A percentile compares a stretch with the other conserved stretches of the same genome.
Conservation (phyloP, 2,329 filamentous ascomycete species). For the Fusarium tupiense region DNA sequence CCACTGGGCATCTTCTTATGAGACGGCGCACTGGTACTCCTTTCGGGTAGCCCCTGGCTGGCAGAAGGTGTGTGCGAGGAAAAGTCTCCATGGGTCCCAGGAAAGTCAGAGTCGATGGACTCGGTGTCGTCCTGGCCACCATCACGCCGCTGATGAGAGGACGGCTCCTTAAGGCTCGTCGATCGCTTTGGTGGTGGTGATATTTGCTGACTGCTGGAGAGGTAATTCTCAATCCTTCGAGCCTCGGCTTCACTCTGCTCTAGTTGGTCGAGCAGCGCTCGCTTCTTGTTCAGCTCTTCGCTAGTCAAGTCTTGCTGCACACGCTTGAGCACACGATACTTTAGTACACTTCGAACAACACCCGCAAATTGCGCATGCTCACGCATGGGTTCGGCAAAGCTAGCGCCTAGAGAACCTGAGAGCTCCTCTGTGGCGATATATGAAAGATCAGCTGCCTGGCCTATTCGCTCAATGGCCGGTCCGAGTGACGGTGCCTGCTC, state of each 20-base stretch:
- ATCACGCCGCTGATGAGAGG: slow-evolving; percentile 62
- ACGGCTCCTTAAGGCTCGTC: slow-evolving; percentile 63
- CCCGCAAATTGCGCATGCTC: slow-evolving; percentile 98
- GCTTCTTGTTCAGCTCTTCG: slow-evolving; percentile 92
- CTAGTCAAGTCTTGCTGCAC: slow-evolving; percentile 98
- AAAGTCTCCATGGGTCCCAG: slow-evolving; percentile 82
- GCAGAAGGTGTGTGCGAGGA: slow-evolving; percentile 73
- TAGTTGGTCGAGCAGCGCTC: slow-evolving; percentile 81
- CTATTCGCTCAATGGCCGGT: slow-evolving; percentile 91
- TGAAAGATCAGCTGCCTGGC: slow-evolving; percentile 93
- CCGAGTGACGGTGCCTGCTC: slow-evolving; percentile 90
- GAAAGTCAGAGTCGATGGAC: slow-evolving; percentile 96
- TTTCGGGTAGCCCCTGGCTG: slow-evolving; percentile 74
- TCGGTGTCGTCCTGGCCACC: slow-evolving; percentile 79
- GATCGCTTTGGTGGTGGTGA: slow-evolving; percentile 73
- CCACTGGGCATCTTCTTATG: slow-evolving; percentile 86
- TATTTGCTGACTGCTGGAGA: slow-evolving; percentile 76
- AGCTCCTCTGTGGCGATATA: slow-evolving; percentile 96
- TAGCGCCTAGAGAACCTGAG: slow-evolving; percentile 86
- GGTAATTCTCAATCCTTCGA: slow-evolving; percentile 90
- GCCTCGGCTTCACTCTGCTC: slow-evolving; percentile 94
- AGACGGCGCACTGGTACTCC: slow-evolving; percentile 52
- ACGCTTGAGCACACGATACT: slow-evolving; percentile 90
- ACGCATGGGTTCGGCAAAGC: slow-evolving; percentile 96
- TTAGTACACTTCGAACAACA: slow-evolving; percentile 87